Base-by-base conservation (phyloP, 768 basidiomycete species). In the Trametes punicea region DNA sequence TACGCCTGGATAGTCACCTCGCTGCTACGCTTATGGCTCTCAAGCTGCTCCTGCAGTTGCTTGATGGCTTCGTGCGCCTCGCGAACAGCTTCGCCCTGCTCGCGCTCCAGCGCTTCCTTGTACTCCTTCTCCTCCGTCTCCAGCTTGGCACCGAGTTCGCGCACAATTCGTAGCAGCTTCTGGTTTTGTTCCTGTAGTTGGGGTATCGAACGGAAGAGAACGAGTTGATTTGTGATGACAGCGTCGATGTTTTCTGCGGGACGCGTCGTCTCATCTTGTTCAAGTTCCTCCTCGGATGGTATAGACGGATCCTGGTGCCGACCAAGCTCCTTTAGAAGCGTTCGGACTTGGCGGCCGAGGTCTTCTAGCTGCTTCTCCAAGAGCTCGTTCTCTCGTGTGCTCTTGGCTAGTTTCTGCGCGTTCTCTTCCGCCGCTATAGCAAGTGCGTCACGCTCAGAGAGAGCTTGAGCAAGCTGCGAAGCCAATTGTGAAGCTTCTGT, bases 161-260 rank as follows among this genome's bases (percentile, higher is more conserved):
- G 79, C 11, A 88, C 85, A 61, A 96, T 84, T 69, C 81, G 85
- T 44, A 98, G 75, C 21, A 98, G 73, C 63, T 88, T 89, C 75
- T 91, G 88, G 68, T 98, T 98, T 73, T 96, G 94, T 38, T 85
- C 81, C 65, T 98, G 94, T n/a, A 99, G 74, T 11, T 80, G 76
- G 13, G 81, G 78, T 49, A 98, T 81, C 0, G 85, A 88, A 40
- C 79, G 79, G 83, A 93, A 98, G 30, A 90, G 79, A 23, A 98
- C 89, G 18, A 98, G 82, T 64, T 93, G 81, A 65, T 90, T 89
- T 16, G 90, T 87, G 69, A 98, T 95, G 59, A 98, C 83, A 1
- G 80, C 78, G 54, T 93, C 85, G 11, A 87, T 86, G 60, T 83
- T 81, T 44, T 80, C 73, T 2, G 77, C 79, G 16, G 79, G 73